Conservation (phyloP, 345 rosid genomes). For the Adansonia digitata region DNA sequence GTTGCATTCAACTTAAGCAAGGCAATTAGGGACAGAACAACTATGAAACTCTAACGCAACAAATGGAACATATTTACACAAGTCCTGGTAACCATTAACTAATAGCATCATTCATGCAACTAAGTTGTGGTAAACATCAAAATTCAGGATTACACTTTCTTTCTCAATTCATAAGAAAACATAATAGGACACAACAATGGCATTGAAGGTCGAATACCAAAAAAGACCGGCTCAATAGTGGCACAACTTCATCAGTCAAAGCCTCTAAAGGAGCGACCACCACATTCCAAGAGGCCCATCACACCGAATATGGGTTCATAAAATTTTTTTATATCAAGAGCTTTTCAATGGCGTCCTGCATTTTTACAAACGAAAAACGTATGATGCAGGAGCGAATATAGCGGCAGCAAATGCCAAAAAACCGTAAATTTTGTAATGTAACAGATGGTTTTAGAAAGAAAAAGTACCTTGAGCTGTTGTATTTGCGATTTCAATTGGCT, state of each 20-base stretch:
- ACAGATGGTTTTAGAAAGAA: background rate
- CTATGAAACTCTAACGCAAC: background rate
- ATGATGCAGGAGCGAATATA: background rate
- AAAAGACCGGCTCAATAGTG: background rate
- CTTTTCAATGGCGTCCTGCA: slow-evolving; percentile 96
- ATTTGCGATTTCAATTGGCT: slow-evolving; percentile 85
- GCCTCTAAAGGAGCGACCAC: slow-evolving; percentile 44
- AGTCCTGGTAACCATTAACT: background rate
- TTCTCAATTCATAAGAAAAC: slow-evolving; percentile 1
- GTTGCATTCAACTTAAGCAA: too few species aligned
- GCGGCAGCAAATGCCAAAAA: too few species aligned
- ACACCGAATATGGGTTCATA: slow-evolving; percentile 51
- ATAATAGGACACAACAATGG: background rate
- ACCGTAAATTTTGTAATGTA: background rate
- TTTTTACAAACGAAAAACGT: background rate
- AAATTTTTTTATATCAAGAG: slow-evolving; percentile 50
- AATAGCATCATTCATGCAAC: background rate
- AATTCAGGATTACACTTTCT: background rate
- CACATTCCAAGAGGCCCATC: slow-evolving; percentile 69
- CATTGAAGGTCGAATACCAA: background rate
- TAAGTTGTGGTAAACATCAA: background rate
- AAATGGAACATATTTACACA: background rate
- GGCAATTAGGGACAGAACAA: background rate
- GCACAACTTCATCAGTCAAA: slow-evolving; percentile 59
- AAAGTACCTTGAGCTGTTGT: slow-evolving; percentile 69